Percentiles rank a stretch among this genome's conserved stretches.
These are phyloP conservation scores for Amanita muscaria DNA, from an alignment of 768 basidiomycete species.

Conservation along the genomic window DNA sequence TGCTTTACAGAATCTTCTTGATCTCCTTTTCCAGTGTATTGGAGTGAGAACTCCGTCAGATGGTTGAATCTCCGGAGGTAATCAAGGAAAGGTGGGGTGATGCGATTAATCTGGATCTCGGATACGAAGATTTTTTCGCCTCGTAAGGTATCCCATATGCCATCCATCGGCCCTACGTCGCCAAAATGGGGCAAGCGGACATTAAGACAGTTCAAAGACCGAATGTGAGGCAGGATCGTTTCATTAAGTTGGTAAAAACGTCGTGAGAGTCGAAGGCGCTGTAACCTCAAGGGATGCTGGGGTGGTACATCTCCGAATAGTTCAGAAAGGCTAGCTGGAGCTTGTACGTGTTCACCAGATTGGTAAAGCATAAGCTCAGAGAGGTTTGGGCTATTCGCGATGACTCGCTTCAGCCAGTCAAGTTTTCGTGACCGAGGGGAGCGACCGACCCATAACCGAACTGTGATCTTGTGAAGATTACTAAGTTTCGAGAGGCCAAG, in stretches of 20 bases:
- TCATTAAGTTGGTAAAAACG: not conserved
- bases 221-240: not conserved
- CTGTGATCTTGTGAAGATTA: not conserved
- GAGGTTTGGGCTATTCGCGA: not conserved
- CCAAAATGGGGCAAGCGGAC: not conserved
- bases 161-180: not conserved
- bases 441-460: no score
- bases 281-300: not conserved
- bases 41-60: not conserved
- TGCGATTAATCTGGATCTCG: not conserved
- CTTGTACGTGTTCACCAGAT: not conserved
- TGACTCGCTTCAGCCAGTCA: not conserved
- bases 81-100: not conserved
- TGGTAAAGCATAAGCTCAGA: not conserved
- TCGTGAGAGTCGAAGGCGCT: not conserved
- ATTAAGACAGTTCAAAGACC: not conserved
- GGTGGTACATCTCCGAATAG: not conserved
- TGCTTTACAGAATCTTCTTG: not conserved
- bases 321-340: not conserved
- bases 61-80: not conserved
- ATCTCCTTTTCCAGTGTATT: not conserved
- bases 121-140: conserved; percentile 1
- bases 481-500: not conserved
- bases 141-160: not conserved
- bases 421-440: not conserved